phyloP scores from a whole-genome alignment of 768 basidiomycete genomes.

The Trametes punicea region DNA sequence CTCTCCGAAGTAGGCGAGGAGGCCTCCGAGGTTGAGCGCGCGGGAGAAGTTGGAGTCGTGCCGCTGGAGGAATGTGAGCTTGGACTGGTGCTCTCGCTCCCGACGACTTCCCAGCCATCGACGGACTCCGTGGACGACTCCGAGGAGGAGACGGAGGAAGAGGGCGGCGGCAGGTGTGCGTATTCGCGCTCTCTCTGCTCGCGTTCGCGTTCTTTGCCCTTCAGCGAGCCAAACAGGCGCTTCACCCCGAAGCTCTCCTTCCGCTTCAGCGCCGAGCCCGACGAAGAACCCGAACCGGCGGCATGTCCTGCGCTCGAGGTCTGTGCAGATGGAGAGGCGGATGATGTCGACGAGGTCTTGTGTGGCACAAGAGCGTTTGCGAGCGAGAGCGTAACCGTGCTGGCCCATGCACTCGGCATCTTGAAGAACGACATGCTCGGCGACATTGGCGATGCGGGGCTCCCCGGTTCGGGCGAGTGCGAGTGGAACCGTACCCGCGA shows the following conservation, averaged over 20 bases:
- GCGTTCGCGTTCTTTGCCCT: slow-evolving; percentile 26
- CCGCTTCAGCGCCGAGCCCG: slow-evolving; percentile 38
- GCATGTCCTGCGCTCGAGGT: slow-evolving; percentile 8
- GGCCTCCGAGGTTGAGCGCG: background rate
- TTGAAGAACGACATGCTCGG: slow-evolving; percentile 17
- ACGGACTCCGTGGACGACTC: slow-evolving; percentile 13
- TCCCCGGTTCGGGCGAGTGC: slow-evolving; percentile 8
- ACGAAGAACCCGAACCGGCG: background rate
- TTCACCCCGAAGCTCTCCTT: slow-evolving; percentile 32
- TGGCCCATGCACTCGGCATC: slow-evolving; percentile 23
- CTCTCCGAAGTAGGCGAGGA: slow-evolving; percentile 1
- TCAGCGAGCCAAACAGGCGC: slow-evolving; percentile 21
- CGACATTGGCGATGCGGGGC: slow-evolving; percentile 16
- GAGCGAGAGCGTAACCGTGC: slow-evolving; percentile 20
- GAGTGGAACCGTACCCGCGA: background rate
- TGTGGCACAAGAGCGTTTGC: slow-evolving; percentile 5
- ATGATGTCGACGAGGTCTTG: background rate
- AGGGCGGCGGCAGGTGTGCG: background rate
- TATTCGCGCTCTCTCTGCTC: slow-evolving; percentile 5
- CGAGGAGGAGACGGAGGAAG: background rate
- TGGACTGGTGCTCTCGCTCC: background rate
- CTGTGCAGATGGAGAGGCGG: background rate
- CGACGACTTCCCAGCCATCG: slow-evolving; percentile 13
- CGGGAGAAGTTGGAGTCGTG: background rate
- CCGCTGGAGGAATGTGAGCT: background rate